These are phyloP conservation scores for Ophiocordyceps camponoti-saundersi DNA, from an alignment of 2,329 filamentous ascomycete genomes.

Conservation along the genomic window DNA sequence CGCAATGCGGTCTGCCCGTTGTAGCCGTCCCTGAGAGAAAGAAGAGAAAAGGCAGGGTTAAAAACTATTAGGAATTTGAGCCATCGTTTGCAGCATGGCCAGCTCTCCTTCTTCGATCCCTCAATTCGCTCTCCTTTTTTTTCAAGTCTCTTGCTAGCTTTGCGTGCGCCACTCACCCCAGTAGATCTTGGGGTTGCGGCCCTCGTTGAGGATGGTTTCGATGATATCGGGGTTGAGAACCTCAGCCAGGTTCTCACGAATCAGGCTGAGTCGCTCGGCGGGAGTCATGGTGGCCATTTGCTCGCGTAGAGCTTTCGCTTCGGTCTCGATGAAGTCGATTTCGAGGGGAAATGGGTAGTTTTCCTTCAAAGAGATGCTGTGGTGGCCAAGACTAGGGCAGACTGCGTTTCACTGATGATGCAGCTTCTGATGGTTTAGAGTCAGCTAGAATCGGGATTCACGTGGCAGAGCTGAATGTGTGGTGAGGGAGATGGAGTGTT, in stretches of 20 bases:
- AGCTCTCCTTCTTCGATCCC: not conserved
- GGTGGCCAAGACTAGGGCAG: not conserved
- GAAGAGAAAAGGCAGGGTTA: not conserved
- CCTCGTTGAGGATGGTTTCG: constrained; percentile 52
- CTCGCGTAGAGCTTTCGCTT: not conserved
- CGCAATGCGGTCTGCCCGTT: constrained; percentile 75
- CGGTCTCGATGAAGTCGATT: not conserved
- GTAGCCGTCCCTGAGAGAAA: constrained; percentile 48
- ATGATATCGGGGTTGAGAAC: constrained; percentile 73
- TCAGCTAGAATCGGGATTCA: not conserved
- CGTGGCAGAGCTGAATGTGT: not conserved
- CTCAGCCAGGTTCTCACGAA: constrained; percentile 67
- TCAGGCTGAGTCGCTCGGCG: constrained; percentile 55
- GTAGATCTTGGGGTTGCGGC: constrained; percentile 63
- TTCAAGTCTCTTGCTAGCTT: not conserved
- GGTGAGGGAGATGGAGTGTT: not conserved
- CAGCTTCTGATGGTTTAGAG: not conserved
- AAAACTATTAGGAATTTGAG: not conserved
- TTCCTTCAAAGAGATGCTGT: not conserved
- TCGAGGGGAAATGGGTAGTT: not conserved
- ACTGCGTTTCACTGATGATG: not conserved
- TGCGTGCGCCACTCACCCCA: constrained; percentile 38
- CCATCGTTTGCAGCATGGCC: no score
- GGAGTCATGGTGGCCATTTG: constrained; percentile 12
- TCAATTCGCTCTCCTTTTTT: not conserved